A percentile compares a stretch with the other conserved stretches of the same genome.
phyloP scores from a whole-genome alignment of 139 green algal species.

The Closterium sp. region DNA sequence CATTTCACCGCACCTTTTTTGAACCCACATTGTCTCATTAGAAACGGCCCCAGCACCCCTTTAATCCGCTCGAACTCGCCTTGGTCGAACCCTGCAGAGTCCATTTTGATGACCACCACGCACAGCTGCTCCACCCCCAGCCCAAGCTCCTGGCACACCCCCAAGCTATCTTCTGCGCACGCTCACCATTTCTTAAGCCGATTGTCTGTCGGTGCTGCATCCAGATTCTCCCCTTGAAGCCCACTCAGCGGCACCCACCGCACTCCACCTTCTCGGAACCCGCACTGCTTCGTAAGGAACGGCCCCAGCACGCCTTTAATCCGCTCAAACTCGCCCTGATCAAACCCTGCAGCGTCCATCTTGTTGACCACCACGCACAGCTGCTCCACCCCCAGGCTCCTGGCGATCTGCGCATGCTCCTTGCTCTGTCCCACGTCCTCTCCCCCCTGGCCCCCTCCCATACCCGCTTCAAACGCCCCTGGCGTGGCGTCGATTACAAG shows the following conservation, averaged over 20 bases:
- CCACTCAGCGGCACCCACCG: conserved; percentile 78
- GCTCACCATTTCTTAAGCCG: conserved; percentile 63
- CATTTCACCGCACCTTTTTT: neutral
- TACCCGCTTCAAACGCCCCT: conserved; percentile 92
- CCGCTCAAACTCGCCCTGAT: conserved; percentile 74
- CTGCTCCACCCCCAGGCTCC: conserved; percentile 84
- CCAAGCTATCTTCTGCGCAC: too few relatives aligned
- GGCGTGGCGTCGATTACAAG: conserved; percentile 90
- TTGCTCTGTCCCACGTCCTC: conserved; percentile 80
- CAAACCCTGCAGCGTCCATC: conserved; percentile 73
- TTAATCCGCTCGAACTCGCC: conserved; percentile 77
- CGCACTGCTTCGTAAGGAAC: conserved; percentile 73
- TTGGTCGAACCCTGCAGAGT: conserved; percentile 80
- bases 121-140: conserved; percentile 87
- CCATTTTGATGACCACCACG: conserved; percentile 93
- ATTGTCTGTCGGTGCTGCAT: conserved; percentile 43
- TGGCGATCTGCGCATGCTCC: conserved; percentile 91
- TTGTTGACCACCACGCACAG: conserved; percentile 96
- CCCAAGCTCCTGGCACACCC: conserved; percentile 2
- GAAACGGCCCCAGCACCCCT: conserved; percentile 73
- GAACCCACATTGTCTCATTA: conserved; percentile 76
- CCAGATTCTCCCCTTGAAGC: conserved; percentile 82
- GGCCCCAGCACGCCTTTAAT: conserved; percentile 73
- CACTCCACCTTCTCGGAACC: conserved; percentile 70
- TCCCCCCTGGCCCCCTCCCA: conserved; percentile 48